Evolutionary conservation across 148 eudicot genomes (phyloP).

Genomic region (Rhododendron ferrugineum): DNA sequence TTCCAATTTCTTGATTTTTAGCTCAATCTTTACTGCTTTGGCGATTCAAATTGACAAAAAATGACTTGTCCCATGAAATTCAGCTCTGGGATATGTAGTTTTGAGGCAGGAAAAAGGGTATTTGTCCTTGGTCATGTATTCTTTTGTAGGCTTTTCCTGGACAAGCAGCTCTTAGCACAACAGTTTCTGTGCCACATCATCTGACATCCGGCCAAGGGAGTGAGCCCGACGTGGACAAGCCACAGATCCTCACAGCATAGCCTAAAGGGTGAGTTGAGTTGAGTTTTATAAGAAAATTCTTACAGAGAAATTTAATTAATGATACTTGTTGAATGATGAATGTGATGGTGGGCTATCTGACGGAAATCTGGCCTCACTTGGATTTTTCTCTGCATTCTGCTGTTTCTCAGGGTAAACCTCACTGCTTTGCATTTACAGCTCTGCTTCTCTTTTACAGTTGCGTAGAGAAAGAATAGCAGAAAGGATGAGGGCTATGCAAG

Average conservation of each 20-base stretch:
- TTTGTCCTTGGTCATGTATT: background rate
- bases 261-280: constrained; percentile 38
- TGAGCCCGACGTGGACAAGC: constrained; percentile 56
- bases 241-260: constrained; percentile 58
- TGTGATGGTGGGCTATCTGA: background rate
- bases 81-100: background rate
- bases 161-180: constrained; percentile 29
- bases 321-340: background rate
- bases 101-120: background rate
- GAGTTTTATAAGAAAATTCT: background rate
- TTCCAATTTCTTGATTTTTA: background rate
- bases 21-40: background rate
- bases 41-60: background rate
- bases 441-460: constrained; percentile 24
- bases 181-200: constrained; percentile 42
- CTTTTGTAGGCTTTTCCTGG: constrained; percentile 38
- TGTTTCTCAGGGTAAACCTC: background rate
- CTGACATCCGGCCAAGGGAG: constrained; percentile 43
- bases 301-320: no score
- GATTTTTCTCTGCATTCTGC: background rate
- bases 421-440: background rate
- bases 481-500: constrained; percentile 59
- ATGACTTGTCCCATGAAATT: background rate
- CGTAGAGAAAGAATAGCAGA: constrained; percentile 57
- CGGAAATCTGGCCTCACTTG: background rate